A percentile compares a stretch with the other conserved stretches of the same genome.
Evolutionary conservation across 106 monocot species (phyloP).

Genomic region (Apostasia ramifera): DNA sequence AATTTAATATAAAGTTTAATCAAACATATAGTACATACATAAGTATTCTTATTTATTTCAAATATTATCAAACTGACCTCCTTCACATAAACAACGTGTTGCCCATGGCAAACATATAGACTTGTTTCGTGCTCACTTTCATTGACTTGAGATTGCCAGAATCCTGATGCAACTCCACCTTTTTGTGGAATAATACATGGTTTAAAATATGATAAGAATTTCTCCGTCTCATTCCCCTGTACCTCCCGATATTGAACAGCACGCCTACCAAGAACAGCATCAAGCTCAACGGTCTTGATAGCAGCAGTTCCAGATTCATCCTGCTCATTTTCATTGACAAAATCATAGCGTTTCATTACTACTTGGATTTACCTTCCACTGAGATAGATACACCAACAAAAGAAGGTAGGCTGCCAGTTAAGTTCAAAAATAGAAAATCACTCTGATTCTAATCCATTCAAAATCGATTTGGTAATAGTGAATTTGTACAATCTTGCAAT

Average conservation of each 20-base stretch:
- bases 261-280: conserved; percentile 55
- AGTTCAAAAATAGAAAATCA: not conserved
- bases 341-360: not conserved
- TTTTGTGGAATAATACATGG: conserved; percentile 60
- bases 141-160: conserved; percentile 36
- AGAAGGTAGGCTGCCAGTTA: not conserved
- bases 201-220: conserved; percentile 53
- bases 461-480: too few species aligned
- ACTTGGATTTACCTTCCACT: not conserved
- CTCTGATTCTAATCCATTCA: too few species aligned
- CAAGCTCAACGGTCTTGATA: conserved; percentile 54
- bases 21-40: not conserved
- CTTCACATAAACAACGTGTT: conserved; percentile 52
- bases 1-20: not conserved
- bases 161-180: conserved; percentile 49
- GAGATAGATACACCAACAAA: not conserved
- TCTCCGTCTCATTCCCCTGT: conserved; percentile 55
- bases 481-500: too few species aligned
- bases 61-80: conserved; percentile 26
- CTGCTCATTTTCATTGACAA: conserved; percentile 13
- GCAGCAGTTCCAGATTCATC: conserved; percentile 68
- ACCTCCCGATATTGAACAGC: conserved; percentile 63
- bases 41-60: not conserved
- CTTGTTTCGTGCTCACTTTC: conserved; percentile 31
- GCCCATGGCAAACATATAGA: conserved; percentile 50